Conservation (phyloP, 2,329 filamentous ascomycete species). For the Aspergillus quadrilineatus region DNA sequence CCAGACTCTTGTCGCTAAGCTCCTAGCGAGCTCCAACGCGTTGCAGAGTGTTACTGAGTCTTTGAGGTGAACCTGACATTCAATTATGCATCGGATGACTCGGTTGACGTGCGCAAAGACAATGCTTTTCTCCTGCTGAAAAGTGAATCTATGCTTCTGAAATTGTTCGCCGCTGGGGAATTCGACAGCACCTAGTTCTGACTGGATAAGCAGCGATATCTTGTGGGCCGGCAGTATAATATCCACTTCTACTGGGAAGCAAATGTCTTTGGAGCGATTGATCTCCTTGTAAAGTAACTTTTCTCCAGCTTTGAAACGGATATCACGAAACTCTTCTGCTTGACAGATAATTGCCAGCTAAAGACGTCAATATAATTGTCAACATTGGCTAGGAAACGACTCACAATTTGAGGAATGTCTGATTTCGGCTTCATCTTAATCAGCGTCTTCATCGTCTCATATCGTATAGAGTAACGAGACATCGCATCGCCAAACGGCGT, state of each 20-base stretch:
- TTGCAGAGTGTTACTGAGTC: slow-evolving; percentile 68
- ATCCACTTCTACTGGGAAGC: slow-evolving; percentile 68
- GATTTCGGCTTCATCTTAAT: slow-evolving; percentile 61
- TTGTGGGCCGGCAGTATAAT: slow-evolving; percentile 69
- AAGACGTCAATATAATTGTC: slow-evolving; percentile 14
- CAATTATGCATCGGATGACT: slow-evolving; percentile 71
- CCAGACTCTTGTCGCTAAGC: slow-evolving; percentile 74
- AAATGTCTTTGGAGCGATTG: slow-evolving; percentile 67
- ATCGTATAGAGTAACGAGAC: slow-evolving; percentile 78
- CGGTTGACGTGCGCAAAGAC: slow-evolving; percentile 70
- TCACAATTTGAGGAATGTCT: slow-evolving; percentile 67
- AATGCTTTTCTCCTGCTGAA: slow-evolving; percentile 59
- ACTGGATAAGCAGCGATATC: slow-evolving; percentile 73
- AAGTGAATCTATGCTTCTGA: slow-evolving; percentile 55
- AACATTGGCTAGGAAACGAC: not conserved
- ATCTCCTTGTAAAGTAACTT: slow-evolving; percentile 68
- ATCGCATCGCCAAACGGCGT: slow-evolving; percentile 77
- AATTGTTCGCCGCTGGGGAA: slow-evolving; percentile 59
- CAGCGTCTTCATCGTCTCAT: slow-evolving; percentile 74
- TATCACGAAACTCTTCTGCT: slow-evolving; percentile 69
- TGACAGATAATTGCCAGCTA: slow-evolving; percentile 67
- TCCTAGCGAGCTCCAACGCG: slow-evolving; percentile 74
- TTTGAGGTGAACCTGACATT: slow-evolving; percentile 62
- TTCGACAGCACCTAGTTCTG: slow-evolving; percentile 67
- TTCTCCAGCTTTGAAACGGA: slow-evolving; percentile 70